Conservation (phyloP, 2,329 filamentous ascomycete species). For the Endothia cerciana region DNA sequence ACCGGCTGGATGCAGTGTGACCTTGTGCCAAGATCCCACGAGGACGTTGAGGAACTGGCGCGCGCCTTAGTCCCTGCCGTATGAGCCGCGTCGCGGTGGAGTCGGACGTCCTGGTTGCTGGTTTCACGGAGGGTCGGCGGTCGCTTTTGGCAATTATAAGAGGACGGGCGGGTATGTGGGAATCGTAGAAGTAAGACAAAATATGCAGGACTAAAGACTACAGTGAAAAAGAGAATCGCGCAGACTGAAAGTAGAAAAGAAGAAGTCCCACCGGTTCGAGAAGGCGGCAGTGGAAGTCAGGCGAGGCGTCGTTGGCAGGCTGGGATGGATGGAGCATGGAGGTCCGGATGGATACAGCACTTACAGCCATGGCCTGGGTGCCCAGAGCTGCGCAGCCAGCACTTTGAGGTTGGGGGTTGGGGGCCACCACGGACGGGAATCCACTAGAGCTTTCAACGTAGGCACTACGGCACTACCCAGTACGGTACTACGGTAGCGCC, state of each 20-base stretch:
- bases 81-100: background rate
- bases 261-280: background rate
- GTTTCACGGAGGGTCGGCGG: background rate
- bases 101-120: background rate
- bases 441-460: slow-evolving; percentile 1
- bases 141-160: background rate
- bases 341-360: background rate
- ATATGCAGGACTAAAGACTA: slow-evolving; percentile 2
- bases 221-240: background rate
- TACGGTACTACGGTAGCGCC: too few relatives aligned
- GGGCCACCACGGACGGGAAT: background rate
- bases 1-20: slow-evolving; percentile 1
- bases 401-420: background rate
- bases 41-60: background rate
- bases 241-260: background rate
- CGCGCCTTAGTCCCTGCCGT: background rate
- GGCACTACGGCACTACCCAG: too few relatives aligned
- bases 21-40: background rate
- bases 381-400: too few relatives aligned
- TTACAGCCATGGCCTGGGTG: too few relatives aligned
- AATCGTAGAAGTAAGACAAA: background rate
- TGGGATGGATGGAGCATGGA: slow-evolving; percentile 5
- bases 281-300: background rate
- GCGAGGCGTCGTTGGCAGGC: background rate
- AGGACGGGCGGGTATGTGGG: background rate